phyloP scores from a whole-genome alignment of 257 asterid species.

The Fraxinus excelsior region DNA sequence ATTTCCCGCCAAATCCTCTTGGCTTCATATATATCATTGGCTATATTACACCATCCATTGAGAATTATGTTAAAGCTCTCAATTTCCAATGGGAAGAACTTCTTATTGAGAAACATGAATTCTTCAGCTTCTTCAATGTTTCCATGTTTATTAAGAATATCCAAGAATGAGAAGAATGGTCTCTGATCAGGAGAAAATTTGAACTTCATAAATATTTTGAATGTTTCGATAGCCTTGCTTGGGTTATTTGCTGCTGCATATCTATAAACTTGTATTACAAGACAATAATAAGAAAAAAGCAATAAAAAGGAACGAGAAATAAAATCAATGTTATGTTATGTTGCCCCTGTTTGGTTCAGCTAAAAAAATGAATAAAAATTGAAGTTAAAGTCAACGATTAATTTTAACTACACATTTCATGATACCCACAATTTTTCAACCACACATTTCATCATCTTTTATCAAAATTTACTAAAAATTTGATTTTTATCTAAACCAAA shows the following conservation, averaged over 20 bases:
- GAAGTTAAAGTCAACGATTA: no score
- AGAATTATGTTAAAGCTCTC: conserved; percentile 82
- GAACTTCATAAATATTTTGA: conserved; percentile 76
- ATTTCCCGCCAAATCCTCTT: conserved; percentile 94
- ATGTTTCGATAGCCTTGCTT: conserved; percentile 72
- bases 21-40: conserved; percentile 68
- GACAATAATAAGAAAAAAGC: background rate
- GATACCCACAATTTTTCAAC: no score
- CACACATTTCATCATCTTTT: no score
- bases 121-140: conserved; percentile 94
- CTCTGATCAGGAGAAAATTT: conserved; percentile 69
- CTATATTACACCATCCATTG: conserved; percentile 80
- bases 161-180: conserved; percentile 57
- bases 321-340: background rate
- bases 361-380: no score
- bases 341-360: no score
- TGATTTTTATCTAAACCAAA: no score
- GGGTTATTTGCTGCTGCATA: conserved; percentile 69
- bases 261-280: conserved; percentile 39
- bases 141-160: conserved; percentile 77
- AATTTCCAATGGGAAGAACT: conserved; percentile 76
- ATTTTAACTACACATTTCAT: no score
- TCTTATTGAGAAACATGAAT: conserved; percentile 72
- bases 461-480: no score
- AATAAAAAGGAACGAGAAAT: background rate